phyloP scores from a whole-genome alignment of 2,329 filamentous ascomycete genomes.

The Penicillium decumbens region DNA sequence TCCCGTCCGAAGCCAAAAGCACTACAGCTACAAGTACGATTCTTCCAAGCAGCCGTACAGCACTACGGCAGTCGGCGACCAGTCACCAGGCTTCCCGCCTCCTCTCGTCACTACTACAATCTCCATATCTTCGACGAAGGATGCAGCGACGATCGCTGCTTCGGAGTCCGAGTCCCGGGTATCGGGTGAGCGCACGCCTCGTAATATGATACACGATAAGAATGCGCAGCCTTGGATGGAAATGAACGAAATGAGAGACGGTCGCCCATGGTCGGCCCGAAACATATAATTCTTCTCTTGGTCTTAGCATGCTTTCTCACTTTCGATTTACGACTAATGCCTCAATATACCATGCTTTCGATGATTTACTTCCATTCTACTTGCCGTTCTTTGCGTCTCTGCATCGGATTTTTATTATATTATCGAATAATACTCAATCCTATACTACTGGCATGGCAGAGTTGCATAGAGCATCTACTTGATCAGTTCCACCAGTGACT shows the following conservation, averaged over 20 bases:
- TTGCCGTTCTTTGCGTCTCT: no score
- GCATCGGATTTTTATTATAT: neutral
- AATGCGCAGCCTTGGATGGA: constrained; percentile 8
- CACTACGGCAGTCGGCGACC: constrained; percentile 6
- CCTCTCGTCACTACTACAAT: constrained; percentile 16
- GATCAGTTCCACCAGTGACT: neutral
- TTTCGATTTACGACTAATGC: neutral
- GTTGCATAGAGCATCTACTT: neutral
- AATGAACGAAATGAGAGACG: constrained; percentile 1
- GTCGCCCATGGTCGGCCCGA: neutral
- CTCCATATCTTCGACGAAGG: constrained; percentile 12
- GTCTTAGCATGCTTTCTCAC: neutral
- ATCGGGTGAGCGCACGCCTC: constrained; percentile 6
- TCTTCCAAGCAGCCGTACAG: constrained; percentile 7
- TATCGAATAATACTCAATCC: neutral
- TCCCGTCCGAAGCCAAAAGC: constrained; percentile 3
- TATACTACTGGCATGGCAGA: neutral
- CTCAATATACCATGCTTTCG: neutral
- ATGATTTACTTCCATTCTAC: no score
- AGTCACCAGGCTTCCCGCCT: constrained; percentile 14
- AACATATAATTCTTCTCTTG: neutral
- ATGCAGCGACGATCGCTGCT: constrained; percentile 1
- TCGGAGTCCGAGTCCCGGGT: constrained; percentile 6
- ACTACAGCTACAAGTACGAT: constrained; percentile 2
- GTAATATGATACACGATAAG: constrained; percentile 1